These are phyloP conservation scores for Hemerocallis citrina DNA, from an alignment of 106 monocot species.

Conservation along the genomic window DNA sequence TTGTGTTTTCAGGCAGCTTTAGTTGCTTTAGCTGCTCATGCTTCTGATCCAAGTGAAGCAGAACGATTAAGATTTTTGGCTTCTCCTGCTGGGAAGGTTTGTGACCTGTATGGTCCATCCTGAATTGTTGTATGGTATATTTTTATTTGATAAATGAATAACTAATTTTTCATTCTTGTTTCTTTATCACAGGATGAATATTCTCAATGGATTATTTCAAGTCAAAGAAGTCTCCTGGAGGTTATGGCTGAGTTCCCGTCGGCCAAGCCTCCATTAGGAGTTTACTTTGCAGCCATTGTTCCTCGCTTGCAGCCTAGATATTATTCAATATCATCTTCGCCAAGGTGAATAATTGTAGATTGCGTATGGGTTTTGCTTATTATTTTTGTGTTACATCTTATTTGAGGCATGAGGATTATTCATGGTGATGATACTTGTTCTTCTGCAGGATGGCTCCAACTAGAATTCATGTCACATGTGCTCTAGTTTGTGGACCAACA, in stretches of 20 bases:
- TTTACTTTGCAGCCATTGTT: constrained; percentile 70
- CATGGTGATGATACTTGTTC: background rate
- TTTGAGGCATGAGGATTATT: background rate
- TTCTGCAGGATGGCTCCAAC: constrained; percentile 52
- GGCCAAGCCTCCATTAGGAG: constrained; percentile 61
- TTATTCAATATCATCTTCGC: constrained; percentile 80
- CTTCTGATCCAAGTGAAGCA: constrained; percentile 72
- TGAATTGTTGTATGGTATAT: background rate
- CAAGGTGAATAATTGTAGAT: constrained; percentile 23
- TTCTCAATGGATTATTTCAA: constrained; percentile 61
- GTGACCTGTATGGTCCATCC: background rate
- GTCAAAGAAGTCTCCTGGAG: constrained; percentile 75
- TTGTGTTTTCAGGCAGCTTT: constrained; percentile 47
- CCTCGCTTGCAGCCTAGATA: constrained; percentile 72
- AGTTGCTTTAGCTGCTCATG: constrained; percentile 68
- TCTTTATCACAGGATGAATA: constrained; percentile 54
- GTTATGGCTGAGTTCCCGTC: constrained; percentile 70
- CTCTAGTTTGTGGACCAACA: constrained; percentile 74
- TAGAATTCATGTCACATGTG: constrained; percentile 94
- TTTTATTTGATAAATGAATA: background rate
- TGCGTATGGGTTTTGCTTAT: background rate
- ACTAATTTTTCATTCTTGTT: background rate
- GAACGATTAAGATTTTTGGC: constrained; percentile 52
- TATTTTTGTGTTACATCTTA: background rate
- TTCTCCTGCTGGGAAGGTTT: constrained; percentile 78